A percentile compares a stretch with the other conserved stretches of the same genome.
phyloP scores from a whole-genome alignment of 2,329 filamentous ascomycete species.

The Trichoderma semiorbis region DNA sequence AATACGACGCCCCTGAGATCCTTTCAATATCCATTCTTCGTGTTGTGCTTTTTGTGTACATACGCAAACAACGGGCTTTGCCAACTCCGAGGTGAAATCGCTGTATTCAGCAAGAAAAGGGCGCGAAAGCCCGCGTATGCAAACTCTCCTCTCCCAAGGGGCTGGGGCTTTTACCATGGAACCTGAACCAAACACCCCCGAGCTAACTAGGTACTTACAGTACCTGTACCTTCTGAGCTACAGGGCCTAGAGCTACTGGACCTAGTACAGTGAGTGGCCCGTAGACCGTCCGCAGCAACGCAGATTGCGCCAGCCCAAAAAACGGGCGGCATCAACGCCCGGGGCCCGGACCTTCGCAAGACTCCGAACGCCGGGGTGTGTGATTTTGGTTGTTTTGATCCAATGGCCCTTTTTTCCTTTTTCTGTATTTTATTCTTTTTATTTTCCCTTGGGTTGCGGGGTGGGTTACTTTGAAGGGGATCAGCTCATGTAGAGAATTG shows the following conservation, averaged over 20 bases:
- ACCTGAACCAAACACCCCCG: background rate
- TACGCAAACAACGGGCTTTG: background rate
- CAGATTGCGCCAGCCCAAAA: background rate
- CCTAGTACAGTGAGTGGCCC: background rate
- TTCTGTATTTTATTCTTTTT: background rate
- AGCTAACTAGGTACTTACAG: too few species aligned
- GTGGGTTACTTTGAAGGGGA: background rate
- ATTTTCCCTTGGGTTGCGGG: background rate
- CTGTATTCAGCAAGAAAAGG: background rate
- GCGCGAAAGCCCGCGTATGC: background rate
- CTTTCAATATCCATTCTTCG: background rate
- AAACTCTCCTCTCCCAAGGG: background rate
- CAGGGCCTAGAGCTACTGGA: background rate
- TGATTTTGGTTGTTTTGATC: background rate
- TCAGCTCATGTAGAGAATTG: background rate
- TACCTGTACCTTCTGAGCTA: background rate
- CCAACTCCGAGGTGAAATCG: background rate
- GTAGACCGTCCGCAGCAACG: background rate
- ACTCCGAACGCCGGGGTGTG: slow-evolving; percentile 13
- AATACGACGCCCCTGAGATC: background rate
- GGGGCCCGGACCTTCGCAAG: slow-evolving; percentile 10
- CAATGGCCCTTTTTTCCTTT: background rate
- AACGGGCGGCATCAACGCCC: background rate
- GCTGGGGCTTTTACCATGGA: background rate
- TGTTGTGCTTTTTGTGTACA: background rate